phyloP scores from a whole-genome alignment of 176 grass and related monocot genomes.

The Eragrostis curvula region DNA sequence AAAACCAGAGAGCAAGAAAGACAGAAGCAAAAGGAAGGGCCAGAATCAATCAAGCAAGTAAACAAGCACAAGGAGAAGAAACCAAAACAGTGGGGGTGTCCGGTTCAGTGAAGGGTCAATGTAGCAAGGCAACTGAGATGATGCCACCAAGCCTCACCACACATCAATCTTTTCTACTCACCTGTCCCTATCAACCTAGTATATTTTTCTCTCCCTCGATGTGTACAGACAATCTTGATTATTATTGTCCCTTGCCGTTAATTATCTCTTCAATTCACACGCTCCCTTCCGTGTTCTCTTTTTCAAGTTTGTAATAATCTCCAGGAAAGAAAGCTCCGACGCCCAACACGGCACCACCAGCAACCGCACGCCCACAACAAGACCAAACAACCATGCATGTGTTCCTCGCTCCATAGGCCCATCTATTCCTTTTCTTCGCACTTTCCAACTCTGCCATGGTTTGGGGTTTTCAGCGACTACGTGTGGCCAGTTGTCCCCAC shows the following conservation, averaged over 20 bases:
- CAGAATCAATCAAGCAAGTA: background rate
- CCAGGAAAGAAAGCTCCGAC: background rate
- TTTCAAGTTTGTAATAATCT: background rate
- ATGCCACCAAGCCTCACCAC: background rate
- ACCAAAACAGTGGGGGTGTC: background rate
- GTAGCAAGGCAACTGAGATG: background rate
- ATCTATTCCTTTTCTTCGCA: background rate
- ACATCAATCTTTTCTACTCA: conserved; percentile 17
- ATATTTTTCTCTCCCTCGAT: background rate
- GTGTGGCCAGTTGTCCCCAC: background rate
- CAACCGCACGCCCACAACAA: conserved; percentile 3
- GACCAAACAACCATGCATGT: background rate
- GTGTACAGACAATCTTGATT: background rate
- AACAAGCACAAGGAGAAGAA: background rate
- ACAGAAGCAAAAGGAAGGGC: background rate
- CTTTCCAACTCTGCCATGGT: background rate
- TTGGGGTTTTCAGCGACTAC: background rate
- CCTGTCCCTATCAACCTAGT: background rate
- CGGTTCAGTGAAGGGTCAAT: conserved; percentile 1
- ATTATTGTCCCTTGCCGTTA: background rate
- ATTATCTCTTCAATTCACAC: conserved; percentile 1
- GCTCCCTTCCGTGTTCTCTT: conserved; percentile 15
- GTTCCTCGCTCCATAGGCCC: conserved; percentile 20
- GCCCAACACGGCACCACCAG: conserved; percentile 35
- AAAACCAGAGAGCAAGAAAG: background rate